Conservation (phyloP, 352 stramenopile species). For the Phytophthora megakarya region DNA sequence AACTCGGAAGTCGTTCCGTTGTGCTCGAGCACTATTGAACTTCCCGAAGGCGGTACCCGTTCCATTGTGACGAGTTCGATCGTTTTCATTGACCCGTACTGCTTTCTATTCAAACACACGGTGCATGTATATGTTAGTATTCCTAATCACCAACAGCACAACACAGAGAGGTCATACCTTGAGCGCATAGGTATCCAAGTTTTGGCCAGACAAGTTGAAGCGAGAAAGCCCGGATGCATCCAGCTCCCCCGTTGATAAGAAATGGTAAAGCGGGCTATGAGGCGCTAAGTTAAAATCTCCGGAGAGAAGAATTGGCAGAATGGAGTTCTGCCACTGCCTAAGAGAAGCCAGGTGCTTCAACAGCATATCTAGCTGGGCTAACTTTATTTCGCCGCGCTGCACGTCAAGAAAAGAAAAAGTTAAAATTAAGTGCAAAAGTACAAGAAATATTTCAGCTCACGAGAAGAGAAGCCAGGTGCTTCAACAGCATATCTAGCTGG, state of each 20-base stretch:
- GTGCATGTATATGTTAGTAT: conserved; percentile 6
- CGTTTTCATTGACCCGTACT: conserved; percentile 43
- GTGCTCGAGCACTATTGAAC: conserved; percentile 32
- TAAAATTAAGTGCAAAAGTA: neutral
- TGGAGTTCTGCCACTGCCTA: conserved; percentile 12
- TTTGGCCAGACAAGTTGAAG: conserved; percentile 56
- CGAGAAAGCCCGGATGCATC: conserved; percentile 52
- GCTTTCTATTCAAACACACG: conserved; percentile 31
- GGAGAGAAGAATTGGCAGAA: conserved; percentile 54
- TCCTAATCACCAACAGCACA: neutral
- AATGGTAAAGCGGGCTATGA: conserved; percentile 70
- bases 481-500: conserved; percentile 58
- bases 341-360: conserved; percentile 42
- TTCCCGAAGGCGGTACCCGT: conserved; percentile 47
- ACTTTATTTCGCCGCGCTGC: conserved; percentile 70
- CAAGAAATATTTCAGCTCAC: conserved; percentile 7
- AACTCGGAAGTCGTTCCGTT: conserved; percentile 25
- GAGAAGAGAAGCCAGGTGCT: conserved; percentile 38
- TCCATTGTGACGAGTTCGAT: conserved; percentile 38
- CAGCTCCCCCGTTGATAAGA: conserved; percentile 50
- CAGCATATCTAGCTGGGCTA: conserved; percentile 62
- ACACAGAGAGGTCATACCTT: conserved; percentile 26
- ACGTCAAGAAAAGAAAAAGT: neutral
- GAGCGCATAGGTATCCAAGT: conserved; percentile 21
- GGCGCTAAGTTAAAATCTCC: conserved; percentile 75